These are phyloP conservation scores for Plasmodium vinckei DNA, from an alignment of 169 alveolate species.

Conservation along the genomic window DNA sequence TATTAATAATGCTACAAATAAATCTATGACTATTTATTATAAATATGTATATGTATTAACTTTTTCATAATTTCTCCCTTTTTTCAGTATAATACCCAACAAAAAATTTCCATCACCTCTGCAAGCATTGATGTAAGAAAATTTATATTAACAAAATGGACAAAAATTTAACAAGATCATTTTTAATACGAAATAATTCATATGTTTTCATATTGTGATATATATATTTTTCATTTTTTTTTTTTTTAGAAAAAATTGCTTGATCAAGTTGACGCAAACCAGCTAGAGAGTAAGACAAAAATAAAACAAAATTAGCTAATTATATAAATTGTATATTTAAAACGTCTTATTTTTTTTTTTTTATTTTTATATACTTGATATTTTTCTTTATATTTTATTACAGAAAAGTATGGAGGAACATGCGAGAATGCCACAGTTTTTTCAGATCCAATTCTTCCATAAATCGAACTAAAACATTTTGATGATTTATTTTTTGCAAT, in stretches of 20 bases:
- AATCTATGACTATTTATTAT: neutral
- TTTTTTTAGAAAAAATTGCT: slow-evolving; percentile 44
- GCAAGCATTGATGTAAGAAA: slow-evolving; percentile 34
- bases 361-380: neutral
- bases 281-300: slow-evolving; percentile 36
- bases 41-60: neutral
- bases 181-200: neutral
- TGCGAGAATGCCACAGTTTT: slow-evolving; percentile 41
- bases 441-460: slow-evolving; percentile 42
- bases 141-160: neutral
- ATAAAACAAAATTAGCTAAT: no score
- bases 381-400: neutral
- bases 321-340: neutral
- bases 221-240: neutral
- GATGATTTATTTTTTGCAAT: neutral
- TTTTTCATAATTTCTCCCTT: neutral
- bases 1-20: neutral
- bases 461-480: neutral
- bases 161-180: neutral
- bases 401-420: slow-evolving; percentile 62
- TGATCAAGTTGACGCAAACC: slow-evolving; percentile 48
- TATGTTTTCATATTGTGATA: neutral
- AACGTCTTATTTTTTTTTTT: neutral
- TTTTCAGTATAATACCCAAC: slow-evolving; percentile 43
- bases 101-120: slow-evolving; percentile 51